Base-by-base conservation (phyloP, 2,329 filamentous ascomycete genomes). In the Talaromyces atroroseus region DNA sequence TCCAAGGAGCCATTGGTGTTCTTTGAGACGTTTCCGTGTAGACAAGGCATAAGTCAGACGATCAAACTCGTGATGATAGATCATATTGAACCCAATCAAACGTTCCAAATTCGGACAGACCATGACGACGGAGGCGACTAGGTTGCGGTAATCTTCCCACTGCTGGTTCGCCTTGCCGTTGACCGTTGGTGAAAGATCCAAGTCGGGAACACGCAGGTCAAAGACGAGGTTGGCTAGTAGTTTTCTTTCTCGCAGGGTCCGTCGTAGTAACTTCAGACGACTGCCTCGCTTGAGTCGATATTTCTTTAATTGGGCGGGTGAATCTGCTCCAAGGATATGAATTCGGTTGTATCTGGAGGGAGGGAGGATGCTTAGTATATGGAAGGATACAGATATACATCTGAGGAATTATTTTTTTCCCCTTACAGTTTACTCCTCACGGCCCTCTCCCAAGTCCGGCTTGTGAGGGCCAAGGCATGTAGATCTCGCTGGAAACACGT, bases 81-180 rank as follows among this genome's bases (percentile, higher is more conserved):
- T 74, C n/a, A 79, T 69, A 49, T 77, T 74, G 56, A 83, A 78
- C 5, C 82, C 82, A 32, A 77, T 65, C 7, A 85, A 66, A 24
- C 75, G 74, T 66, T 84, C 80, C 21, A 85, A 66, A 58, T 80
- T 81, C 7, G 82, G 80, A 62, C 81, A 84, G 2, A 77, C 76
- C 76, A 82, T 82, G 32, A 85, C 78, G 38, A 85, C 71, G 1
- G 81, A 82, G 5, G 80, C 79, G 18, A 83, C 67, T 18, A 79
- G 58, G 57, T 82, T 77, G 45, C 78, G 70, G 52, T 81, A 78
- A 49, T 79, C 76, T 62, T 79, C 73, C 63, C 73, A 74, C 57
- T 75, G 66, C 23, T 64, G 59, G 57, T 70, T 70, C 48, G 74
- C 70, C 56, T 74, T 71, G 46, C 68, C 74, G 26, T 74, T 75